Conservation (phyloP, 805 yeast species). For the Nakazawaea ambrosiae region DNA sequence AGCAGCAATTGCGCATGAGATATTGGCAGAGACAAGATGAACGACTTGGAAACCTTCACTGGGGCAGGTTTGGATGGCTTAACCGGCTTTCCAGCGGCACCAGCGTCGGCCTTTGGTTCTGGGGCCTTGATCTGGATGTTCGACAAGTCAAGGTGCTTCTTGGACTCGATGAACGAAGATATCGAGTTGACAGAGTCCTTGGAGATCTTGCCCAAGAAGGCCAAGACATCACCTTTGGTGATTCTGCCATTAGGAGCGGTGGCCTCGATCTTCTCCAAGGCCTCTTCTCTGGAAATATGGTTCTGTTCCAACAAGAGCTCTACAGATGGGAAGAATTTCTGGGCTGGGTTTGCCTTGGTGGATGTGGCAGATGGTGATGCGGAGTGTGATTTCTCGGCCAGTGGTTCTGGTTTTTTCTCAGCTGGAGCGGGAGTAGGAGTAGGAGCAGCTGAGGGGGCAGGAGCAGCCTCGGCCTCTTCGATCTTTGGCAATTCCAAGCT, state of each 20-base stretch:
- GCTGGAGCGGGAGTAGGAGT: slow-evolving; percentile 15
- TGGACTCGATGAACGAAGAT: slow-evolving; percentile 46
- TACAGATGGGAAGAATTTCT: slow-evolving; percentile 76
- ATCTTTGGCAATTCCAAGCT: slow-evolving; percentile 52
- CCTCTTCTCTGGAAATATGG: slow-evolving; percentile 62
- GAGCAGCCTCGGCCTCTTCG: slow-evolving; percentile 20
- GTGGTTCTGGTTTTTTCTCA: slow-evolving; percentile 13
- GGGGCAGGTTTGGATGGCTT: slow-evolving; percentile 27
- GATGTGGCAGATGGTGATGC: slow-evolving; percentile 11
- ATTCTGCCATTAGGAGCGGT: slow-evolving; percentile 87
- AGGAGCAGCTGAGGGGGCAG: slow-evolving; percentile 15
- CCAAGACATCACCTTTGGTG: slow-evolving; percentile 86
- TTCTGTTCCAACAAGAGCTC: slow-evolving; percentile 53
- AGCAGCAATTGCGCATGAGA: slow-evolving; percentile 22
- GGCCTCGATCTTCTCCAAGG: slow-evolving; percentile 64
- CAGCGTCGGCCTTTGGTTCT: slow-evolving; percentile 3
- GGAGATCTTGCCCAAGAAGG: slow-evolving; percentile 69
- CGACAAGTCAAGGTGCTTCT: slow-evolving; percentile 64
- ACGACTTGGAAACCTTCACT: slow-evolving; percentile 23
- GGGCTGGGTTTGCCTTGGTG: slow-evolving; percentile 53
- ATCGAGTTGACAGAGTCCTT: slow-evolving; percentile 45
- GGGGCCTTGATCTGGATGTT: slow-evolving; percentile 43
- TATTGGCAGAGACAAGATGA: slow-evolving; percentile 21
- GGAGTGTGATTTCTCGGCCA: slow-evolving; percentile 11
- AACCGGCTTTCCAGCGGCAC: slow-evolving; percentile 15